These are phyloP conservation scores for Apostasia ramifera DNA, from an alignment of 106 monocot genomes.

Conservation along the genomic window DNA sequence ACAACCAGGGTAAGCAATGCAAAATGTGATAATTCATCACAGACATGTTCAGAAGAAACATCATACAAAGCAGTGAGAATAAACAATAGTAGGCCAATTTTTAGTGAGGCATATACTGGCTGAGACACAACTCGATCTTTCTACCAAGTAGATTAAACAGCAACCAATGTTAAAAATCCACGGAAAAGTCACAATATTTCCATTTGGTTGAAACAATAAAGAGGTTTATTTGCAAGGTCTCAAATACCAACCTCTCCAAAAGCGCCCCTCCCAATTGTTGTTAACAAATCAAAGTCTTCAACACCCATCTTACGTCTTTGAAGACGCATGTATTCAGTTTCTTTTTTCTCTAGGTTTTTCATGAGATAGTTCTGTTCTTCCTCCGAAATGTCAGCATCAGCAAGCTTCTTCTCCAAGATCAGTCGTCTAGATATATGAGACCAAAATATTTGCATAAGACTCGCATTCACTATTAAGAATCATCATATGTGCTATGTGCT, in stretches of 20 bases:
- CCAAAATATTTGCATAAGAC: background rate
- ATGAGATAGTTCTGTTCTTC: constrained; percentile 40
- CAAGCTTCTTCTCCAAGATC: constrained; percentile 35
- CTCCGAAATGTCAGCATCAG: constrained; percentile 30
- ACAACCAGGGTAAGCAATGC: too few species aligned
- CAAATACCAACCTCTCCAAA: constrained; percentile 35
- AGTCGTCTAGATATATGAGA: constrained; percentile 23
- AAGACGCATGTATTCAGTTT: constrained; percentile 31
- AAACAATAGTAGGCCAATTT: too few species aligned
- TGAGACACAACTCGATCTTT: too few species aligned
- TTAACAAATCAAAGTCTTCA: constrained; percentile 25
- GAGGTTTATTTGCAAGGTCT: background rate
- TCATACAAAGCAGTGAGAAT: too few species aligned
- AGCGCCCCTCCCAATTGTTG: constrained; percentile 28
- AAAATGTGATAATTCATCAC: too few species aligned
- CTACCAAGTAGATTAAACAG: too few species aligned
- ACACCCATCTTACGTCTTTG: constrained; percentile 30
- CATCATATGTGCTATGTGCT: background rate
- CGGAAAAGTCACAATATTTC: too few species aligned
- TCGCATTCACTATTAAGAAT: background rate
- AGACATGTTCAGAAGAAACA: too few species aligned
- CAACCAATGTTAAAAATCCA: too few species aligned
- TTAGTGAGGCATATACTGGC: too few species aligned
- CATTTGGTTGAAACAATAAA: too few species aligned
- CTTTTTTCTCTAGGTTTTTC: constrained; percentile 46